Conservation (phyloP, 441 rosid genomes). For the Melastoma candidum region DNA sequence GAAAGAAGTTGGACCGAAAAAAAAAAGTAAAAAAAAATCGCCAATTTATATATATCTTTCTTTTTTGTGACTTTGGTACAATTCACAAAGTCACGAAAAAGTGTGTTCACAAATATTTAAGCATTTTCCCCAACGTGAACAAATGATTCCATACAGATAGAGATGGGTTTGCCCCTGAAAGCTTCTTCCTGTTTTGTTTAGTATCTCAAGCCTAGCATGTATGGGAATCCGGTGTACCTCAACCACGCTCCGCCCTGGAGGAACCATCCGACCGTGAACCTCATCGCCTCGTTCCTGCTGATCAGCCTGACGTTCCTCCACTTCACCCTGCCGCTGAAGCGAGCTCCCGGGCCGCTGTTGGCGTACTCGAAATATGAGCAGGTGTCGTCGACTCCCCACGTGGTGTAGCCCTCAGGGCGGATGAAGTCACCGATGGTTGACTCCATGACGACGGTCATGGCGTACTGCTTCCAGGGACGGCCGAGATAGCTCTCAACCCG, state of each 20-base stretch:
- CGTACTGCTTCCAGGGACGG: slow-evolving; percentile 34
- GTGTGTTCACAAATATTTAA: no score
- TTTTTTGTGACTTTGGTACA: no score
- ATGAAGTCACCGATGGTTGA: slow-evolving; percentile 24
- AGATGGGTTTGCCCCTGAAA: no score
- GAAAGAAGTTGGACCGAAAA: no score
- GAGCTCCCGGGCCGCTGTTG: slow-evolving; percentile 32
- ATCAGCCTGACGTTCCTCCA: slow-evolving; percentile 32
- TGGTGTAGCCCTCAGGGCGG: slow-evolving; percentile 26
- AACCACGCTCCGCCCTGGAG: slow-evolving; percentile 25
- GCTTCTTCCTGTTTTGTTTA: not conserved
- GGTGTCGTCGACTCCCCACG: slow-evolving; percentile 16
- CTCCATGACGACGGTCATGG: slow-evolving; percentile 32
- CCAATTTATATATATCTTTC: no score
- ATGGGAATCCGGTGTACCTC: slow-evolving; percentile 24
- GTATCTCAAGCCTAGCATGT: slow-evolving; percentile 8
- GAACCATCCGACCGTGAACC: slow-evolving; percentile 25
- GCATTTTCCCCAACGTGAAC: no score
- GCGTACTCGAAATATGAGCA: slow-evolving; percentile 25
- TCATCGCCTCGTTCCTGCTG: slow-evolving; percentile 21
- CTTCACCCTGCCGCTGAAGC: slow-evolving; percentile 23
- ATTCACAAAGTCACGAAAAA: no score
- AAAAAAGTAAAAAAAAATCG: no score
- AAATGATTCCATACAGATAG: no score
- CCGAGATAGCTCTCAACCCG: slow-evolving; percentile 29